Percentiles rank a stretch among this genome's conserved stretches.
These are phyloP conservation scores for Kregervanrija fluxuum DNA, from an alignment of 805 yeast species.

Conservation along the genomic window DNA sequence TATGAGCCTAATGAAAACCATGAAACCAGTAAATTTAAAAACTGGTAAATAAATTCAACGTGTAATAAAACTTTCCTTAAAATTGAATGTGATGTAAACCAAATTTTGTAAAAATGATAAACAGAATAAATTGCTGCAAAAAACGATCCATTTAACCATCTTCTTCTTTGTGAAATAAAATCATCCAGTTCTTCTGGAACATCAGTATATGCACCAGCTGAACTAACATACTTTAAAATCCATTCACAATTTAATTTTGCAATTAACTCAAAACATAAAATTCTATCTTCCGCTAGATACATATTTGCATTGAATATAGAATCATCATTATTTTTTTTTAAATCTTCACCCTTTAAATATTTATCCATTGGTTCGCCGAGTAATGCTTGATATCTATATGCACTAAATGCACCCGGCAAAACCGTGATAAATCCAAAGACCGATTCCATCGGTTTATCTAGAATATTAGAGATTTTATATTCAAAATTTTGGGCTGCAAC, in stretches of 20 bases:
- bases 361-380: slow-evolving; percentile 81
- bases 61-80: slow-evolving; percentile 63
- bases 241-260: slow-evolving; percentile 71
- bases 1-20: slow-evolving; percentile 93
- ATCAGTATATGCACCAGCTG: slow-evolving; percentile 90
- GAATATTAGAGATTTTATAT: slow-evolving; percentile 88
- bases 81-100: slow-evolving; percentile 70
- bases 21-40: slow-evolving; percentile 66
- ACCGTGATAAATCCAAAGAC: slow-evolving; percentile 93
- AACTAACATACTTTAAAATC: slow-evolving; percentile 77
- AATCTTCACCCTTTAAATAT: slow-evolving; percentile 87
- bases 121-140: slow-evolving; percentile 89
- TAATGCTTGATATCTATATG: slow-evolving; percentile 80
- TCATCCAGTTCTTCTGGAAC: slow-evolving; percentile 87
- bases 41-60: slow-evolving; percentile 74
- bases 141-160: slow-evolving; percentile 96
- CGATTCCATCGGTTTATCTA: slow-evolving; percentile 94
- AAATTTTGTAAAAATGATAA: slow-evolving; percentile 66
- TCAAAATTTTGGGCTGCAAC: slow-evolving; percentile 97
- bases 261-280: slow-evolving; percentile 90
- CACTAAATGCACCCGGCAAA: slow-evolving; percentile 94
- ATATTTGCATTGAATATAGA: slow-evolving; percentile 91
- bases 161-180: slow-evolving; percentile 82
- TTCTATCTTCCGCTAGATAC: slow-evolving; percentile 96
- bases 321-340: slow-evolving; percentile 52